Evolutionary conservation across 2,329 filamentous ascomycete genomes (phyloP).

Genomic region (Sporothrix inflata): DNA sequence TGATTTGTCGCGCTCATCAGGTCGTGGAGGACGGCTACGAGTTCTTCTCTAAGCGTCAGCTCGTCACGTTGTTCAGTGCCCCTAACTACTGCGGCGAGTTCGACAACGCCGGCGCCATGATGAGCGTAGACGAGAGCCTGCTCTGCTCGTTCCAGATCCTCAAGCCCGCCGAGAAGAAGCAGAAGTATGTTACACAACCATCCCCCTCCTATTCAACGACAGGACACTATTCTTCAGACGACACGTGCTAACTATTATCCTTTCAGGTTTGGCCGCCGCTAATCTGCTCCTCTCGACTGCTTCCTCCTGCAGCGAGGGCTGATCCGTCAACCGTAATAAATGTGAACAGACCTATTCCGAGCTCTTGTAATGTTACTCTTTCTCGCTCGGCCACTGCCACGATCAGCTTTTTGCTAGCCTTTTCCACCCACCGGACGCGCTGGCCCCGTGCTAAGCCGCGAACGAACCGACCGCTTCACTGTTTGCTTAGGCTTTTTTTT

Average conservation of each 20-base stretch:
- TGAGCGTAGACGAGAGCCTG: slow-evolving; percentile 98
- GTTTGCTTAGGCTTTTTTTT: slow-evolving; percentile 10
- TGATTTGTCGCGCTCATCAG: slow-evolving; percentile 98
- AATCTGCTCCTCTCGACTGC: slow-evolving; percentile 45
- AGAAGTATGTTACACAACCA: slow-evolving; percentile 90
- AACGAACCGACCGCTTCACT: slow-evolving; percentile 9
- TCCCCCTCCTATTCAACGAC: slow-evolving; percentile 67
- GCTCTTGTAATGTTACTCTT: background rate
- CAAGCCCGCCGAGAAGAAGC: slow-evolving; percentile 99
- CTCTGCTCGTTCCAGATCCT: slow-evolving; percentile 99
- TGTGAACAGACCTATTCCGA: background rate
- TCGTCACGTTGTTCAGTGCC: slow-evolving; percentile 96
- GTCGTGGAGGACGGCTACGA: slow-evolving; percentile 99
- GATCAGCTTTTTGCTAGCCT: slow-evolving; percentile 1
- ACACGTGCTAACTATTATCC: slow-evolving; percentile 62
- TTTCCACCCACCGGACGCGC: background rate
- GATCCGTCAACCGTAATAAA: background rate
- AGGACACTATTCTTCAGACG: slow-evolving; percentile 58
- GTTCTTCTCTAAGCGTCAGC: slow-evolving; percentile 97
- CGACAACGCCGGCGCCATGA: slow-evolving; percentile 99
- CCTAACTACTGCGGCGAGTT: slow-evolving; percentile 99
- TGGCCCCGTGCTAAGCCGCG: background rate
- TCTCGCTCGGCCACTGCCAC: background rate
- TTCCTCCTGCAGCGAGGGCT: background rate
- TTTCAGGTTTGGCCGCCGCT: slow-evolving; percentile 97